Base-by-base conservation (phyloP, 768 basidiomycete species). In the Tephrocybe sp. region DNA sequence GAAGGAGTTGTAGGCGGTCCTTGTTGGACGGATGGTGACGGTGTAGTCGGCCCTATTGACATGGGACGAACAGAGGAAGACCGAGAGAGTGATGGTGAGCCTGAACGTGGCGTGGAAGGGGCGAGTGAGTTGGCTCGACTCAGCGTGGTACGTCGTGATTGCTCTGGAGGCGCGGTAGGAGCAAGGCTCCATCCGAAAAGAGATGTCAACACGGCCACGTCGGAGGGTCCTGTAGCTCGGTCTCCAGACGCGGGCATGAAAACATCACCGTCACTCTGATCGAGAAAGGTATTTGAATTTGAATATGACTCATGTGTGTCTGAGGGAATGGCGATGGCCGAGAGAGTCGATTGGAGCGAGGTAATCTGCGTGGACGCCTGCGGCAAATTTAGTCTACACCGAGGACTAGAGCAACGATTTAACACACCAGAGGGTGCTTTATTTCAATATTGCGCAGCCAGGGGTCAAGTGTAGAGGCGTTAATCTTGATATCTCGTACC, bases 401-500 rank as follows among this genome's bases (percentile, higher is more conserved):
- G 25, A 19, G n/a, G 12, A 33, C 23, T n/a, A 22, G 9, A 5
- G 9, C 10, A 23, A 3, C 11, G 2, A 16, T 12, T 13, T 27
- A n/a, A 65, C 79, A 34, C 62, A 91, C 90, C 46, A 92, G 69
- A 30, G 91, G 89, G 57, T 92, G 89, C 58, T 80, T 83, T 44
- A 87, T 73, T 37, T 74, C 64, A 12, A 90, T 69, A 42, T 74
- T 73, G 43, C 75, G 63, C 42, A 90, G 60, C 1, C 80, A 58
- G 1, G 75, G 61, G 38, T 84, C 78, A 41, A 92, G 70, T 0
- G 66, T 59, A 0, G 70, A 40, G 3, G 90, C 88, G 29, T 70
- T 75, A 2, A 60, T 48, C 63, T 78, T 86, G 53, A 91, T 67
- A 42, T 84, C 79, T 44, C 72, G 76, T 2, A 83, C 77, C 71